These are phyloP conservation scores for Schizosaccharomyces cryophilus DNA, from an alignment of 805 yeast genomes.

Conservation along the genomic window DNA sequence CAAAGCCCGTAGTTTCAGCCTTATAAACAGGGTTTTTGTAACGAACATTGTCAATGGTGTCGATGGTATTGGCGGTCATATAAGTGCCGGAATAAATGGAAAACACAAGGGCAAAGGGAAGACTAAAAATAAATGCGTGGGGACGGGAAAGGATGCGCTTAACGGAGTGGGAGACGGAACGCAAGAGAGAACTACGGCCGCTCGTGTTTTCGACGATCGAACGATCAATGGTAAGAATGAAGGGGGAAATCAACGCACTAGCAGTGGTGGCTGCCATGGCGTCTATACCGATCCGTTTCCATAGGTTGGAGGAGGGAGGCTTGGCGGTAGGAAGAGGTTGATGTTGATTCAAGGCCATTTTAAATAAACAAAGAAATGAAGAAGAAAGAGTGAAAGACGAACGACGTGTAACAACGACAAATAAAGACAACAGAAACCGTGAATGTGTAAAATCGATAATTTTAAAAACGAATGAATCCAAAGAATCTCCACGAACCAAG, in stretches of 20 bases:
- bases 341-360: neutral
- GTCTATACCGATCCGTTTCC: neutral
- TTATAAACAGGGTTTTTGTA: neutral
- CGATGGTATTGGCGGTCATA: neutral
- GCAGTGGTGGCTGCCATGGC: neutral
- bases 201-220: slow-evolving; percentile 1
- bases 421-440: too few relatives aligned
- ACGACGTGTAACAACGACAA: neutral
- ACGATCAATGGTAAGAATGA: neutral
- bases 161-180: neutral
- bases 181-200: neutral
- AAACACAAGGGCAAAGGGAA: neutral
- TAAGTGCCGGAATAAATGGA: neutral
- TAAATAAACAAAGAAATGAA: neutral
- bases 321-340: neutral
- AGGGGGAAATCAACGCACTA: neutral
- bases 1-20: neutral
- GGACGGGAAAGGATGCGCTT: neutral
- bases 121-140: neutral
- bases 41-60: neutral
- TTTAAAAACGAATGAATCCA: too few relatives aligned
- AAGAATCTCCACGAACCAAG: too few relatives aligned
- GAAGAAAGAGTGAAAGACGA: neutral
- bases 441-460: too few relatives aligned
- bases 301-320: neutral